A percentile compares a stretch with the other conserved stretches of the same genome.
phyloP scores from a whole-genome alignment of 1,284 basidiomycete genomes.

The Ustilago xerochloae region DNA sequence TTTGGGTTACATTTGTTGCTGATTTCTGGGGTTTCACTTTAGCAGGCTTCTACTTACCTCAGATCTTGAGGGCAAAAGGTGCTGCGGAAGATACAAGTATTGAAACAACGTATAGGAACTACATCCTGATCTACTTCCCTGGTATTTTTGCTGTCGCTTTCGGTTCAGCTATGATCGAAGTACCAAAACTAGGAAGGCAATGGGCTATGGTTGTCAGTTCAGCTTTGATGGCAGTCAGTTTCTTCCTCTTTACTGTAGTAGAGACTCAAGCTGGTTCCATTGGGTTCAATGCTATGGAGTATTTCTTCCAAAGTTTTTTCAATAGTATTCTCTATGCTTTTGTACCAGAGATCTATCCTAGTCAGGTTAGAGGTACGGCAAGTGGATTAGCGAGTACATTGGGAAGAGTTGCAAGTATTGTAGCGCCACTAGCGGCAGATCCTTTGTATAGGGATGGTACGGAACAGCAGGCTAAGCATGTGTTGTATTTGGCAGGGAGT shows the following conservation, averaged over 20 bases:
- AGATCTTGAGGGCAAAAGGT: conserved; percentile 68
- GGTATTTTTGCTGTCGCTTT: conserved; percentile 58
- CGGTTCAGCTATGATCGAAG: conserved; percentile 68
- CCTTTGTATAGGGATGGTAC: conserved; percentile 75
- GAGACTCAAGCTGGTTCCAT: conserved; percentile 41
- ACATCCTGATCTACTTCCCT: conserved; percentile 49
- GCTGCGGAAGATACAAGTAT: conserved; percentile 65
- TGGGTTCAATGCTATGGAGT: conserved; percentile 69
- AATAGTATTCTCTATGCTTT: conserved; percentile 70
- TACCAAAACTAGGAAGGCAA: conserved; percentile 69
- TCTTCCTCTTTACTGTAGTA: conserved; percentile 70
- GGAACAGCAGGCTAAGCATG: conserved; percentile 36
- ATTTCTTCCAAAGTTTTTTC: conserved; percentile 68
- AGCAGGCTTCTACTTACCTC: conserved; percentile 69
- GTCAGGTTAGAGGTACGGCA: conserved; percentile 69
- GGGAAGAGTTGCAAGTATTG: conserved; percentile 67
- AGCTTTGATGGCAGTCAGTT: conserved; percentile 68
- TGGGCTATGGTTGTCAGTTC: conserved; percentile 69
- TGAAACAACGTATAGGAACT: conserved; percentile 68
- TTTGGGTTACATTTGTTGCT: conserved; percentile 60
- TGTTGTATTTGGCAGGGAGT: conserved; percentile 57
- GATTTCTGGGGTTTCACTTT: conserved; percentile 69
- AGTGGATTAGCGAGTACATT: conserved; percentile 68
- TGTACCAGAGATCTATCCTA: conserved; percentile 69
- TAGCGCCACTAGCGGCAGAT: conserved; percentile 68